Evolutionary conservation across 2,329 filamentous ascomycete species (phyloP), one percentile per base, ranked within the genome.

Genomic region (Exophiala sideris): DNA sequence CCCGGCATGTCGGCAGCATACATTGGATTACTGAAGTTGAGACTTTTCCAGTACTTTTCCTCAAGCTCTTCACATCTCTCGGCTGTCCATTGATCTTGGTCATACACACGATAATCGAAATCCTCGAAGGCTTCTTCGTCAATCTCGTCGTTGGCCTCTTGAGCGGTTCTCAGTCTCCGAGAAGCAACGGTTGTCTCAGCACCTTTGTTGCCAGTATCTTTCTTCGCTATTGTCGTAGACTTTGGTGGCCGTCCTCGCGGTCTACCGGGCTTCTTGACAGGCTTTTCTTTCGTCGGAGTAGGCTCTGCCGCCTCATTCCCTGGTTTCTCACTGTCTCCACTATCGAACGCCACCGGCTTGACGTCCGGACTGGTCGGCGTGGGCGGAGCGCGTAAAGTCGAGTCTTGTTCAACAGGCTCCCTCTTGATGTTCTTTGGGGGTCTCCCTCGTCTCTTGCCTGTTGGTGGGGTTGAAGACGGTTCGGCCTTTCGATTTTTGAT

Each of bases 1-100:
- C 94, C 94, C 64, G 91, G 91, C 81, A 99, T 89, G 71, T 99
- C 94, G 6, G 94, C 94, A 48, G 94, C 94, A 64, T 99, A 99
- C 70, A 99, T 83, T 0, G 94, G 94, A 52, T 89, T 86, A 44
- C 92, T 95, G 72, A 95, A 99, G 18, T 91, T 96, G 58, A 99
- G 79, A 1, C 90, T 96, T 73, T 95, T 96, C 94, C 94, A 99
- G 73, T 99, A 99, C 40, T 86, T 87, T 49, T 89, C 87, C 71
- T 99, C 94, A 5, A 99, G 80, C 68, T 99, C 94, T 63, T 95
- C 90, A 68, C 94, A 97, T 56, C 95, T 83, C 70, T 97, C 92
- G 0, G 87, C 81, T 0, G 91, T 95, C 68, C 88, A 99, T 50
- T 97, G 90, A 5, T 91, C 88, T 32, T 90, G 81, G 62, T 82